Conservation (phyloP, 108 stramenopile species). For the Conticribra weissflogii region DNA sequence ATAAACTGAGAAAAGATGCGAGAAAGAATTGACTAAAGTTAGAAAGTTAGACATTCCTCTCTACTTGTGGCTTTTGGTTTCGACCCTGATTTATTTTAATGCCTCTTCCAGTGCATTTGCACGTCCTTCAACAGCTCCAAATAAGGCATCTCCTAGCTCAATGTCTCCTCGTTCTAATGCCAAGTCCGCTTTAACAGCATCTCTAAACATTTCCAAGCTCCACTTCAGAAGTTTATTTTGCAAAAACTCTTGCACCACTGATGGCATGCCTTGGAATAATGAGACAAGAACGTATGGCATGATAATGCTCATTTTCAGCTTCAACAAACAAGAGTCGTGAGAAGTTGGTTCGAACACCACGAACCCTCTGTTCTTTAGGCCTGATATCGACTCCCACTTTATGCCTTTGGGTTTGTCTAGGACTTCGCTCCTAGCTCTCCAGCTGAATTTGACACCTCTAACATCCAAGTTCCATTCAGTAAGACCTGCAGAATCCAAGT, state of each 20-base stretch:
- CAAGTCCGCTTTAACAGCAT: conserved; percentile 87
- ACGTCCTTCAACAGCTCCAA: conserved; percentile 84
- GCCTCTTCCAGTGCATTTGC: conserved; percentile 81
- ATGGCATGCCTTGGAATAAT: conserved; percentile 68
- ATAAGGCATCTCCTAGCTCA: conserved; percentile 86
- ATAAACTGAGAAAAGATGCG: too few species aligned
- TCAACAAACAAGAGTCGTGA: conserved; percentile 69
- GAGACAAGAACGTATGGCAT: conserved; percentile 69
- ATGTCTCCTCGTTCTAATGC: conserved; percentile 85
- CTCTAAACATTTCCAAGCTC: conserved; percentile 90
- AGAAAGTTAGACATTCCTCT: too few species aligned
- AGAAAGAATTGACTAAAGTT: too few species aligned
- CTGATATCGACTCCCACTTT: conserved; percentile 77
- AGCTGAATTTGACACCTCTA: conserved; percentile 72
- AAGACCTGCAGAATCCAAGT: conserved; percentile 64
- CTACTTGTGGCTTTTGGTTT: too few species aligned
- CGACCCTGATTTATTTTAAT: conserved; percentile 43
- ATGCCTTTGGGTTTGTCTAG: conserved; percentile 69
- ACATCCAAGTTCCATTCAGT: conserved; percentile 88
- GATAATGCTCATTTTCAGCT: conserved; percentile 74
- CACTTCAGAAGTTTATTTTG: conserved; percentile 87
- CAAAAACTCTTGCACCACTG: conserved; percentile 80
- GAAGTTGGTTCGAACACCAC: conserved; percentile 64
- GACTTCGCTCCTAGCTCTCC: conserved; percentile 73
- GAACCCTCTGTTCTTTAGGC: conserved; percentile 68